Conservation (phyloP, 2,329 filamentous ascomycete genomes). For the Ophiobolus disseminans region DNA sequence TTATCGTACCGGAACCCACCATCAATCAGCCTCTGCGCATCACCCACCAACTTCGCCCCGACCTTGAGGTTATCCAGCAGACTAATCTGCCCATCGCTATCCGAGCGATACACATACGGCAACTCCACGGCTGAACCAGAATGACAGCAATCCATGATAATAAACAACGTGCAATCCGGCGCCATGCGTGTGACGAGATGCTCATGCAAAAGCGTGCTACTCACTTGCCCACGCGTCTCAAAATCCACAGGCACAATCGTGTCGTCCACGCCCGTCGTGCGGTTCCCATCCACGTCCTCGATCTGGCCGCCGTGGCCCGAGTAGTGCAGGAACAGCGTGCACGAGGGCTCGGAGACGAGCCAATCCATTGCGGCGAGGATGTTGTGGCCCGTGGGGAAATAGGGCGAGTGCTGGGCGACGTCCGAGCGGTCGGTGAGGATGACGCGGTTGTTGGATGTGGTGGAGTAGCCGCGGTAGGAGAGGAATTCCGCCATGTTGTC, state of each 20-base stretch:
- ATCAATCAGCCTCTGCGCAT: slow-evolving; percentile 58
- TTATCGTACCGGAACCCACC: slow-evolving; percentile 60
- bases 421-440: slow-evolving; percentile 52
- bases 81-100: slow-evolving; percentile 63
- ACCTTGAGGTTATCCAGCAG: slow-evolving; percentile 63
- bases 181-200: slow-evolving; percentile 61
- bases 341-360: slow-evolving; percentile 62
- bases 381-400: slow-evolving; percentile 53
- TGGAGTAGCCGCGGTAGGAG: slow-evolving; percentile 52
- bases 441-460: slow-evolving; percentile 52
- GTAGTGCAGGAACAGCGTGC: slow-evolving; percentile 64
- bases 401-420: slow-evolving; percentile 39
- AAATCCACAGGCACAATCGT: slow-evolving; percentile 64
- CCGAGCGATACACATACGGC: slow-evolving; percentile 64
- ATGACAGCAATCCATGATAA: slow-evolving; percentile 69
- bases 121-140: slow-evolving; percentile 66
- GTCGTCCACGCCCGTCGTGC: slow-evolving; percentile 51
- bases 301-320: slow-evolving; percentile 66
- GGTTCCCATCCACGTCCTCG: slow-evolving; percentile 52
- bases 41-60: slow-evolving; percentile 58
- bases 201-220: slow-evolving; percentile 60
- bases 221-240: slow-evolving; percentile 60
- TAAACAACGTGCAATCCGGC: slow-evolving; percentile 59
- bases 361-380: slow-evolving; percentile 64
- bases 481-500: slow-evolving; percentile 58